Evolutionary conservation across 805 yeast species (phyloP).

Genomic region (Candida germanica): DNA sequence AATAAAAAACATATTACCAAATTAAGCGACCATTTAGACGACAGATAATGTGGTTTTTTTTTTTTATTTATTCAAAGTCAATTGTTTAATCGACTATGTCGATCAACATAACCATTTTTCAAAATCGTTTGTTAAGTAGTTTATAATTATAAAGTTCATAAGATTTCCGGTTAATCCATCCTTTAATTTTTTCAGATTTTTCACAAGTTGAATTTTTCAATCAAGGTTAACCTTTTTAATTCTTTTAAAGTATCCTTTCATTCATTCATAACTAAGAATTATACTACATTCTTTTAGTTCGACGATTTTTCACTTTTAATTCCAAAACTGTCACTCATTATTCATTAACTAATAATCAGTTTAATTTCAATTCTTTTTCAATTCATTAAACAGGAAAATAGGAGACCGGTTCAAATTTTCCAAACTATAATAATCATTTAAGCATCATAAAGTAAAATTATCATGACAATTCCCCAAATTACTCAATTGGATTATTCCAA

Average conservation of each 20-base stretch:
- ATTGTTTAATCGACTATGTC: not conserved
- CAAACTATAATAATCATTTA: not conserved
- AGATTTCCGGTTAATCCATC: conserved; percentile 6
- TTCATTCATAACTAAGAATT: no score
- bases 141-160: conserved; percentile 8
- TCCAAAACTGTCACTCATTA: no score
- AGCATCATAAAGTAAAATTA: conserved; percentile 2
- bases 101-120: not conserved
- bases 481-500: conserved; percentile 49
- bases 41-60: conserved; percentile 4
- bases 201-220: conserved; percentile 1
- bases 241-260: no score
- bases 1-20: conserved; percentile 1
- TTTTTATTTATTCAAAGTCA: not conserved
- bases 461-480: conserved; percentile 13
- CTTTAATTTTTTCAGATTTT: conserved; percentile 4
- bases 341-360: no score
- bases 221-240: no score
- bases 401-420: no score
- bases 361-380: not conserved
- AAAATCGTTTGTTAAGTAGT: conserved; percentile 1
- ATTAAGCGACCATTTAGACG: conserved; percentile 3
- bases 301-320: no score
- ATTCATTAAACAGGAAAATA: no score
- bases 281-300: no score